Evolutionary conservation across 208 protist species (phyloP), one percentile per base, ranked within the genome.

Genomic region (Hexamita inflata): DNA sequence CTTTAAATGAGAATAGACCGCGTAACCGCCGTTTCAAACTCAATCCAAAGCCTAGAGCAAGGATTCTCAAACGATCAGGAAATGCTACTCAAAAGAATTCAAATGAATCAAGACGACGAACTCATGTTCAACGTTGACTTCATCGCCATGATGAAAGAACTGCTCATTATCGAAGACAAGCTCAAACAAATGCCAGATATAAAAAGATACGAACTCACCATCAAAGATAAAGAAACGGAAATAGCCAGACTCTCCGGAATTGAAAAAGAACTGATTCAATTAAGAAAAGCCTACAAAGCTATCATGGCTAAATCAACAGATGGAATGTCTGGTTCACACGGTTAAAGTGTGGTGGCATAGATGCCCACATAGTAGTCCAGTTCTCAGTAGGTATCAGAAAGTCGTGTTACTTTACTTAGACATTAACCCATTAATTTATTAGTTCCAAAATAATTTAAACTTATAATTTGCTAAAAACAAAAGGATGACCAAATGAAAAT

Each of bases 211-310:
- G 64, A 70, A 29, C 11, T 45, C 9, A 34, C 11, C 15, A 40
- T 70, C 9, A 45, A n/a, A 30, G 9, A 15, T 45, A 15, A 42
- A 38, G 9, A 45, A 45, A 9, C 15, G 4, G 64, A 70, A 45
- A 70, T 42, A 29, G 38, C 2, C n/a, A 40, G 64, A 32, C 64
- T 70, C 35, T 45, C 11, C 4, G 38, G 9, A 15, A 19, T 70
- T n/a, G 64, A 70, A 32, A n/a, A 70, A 70, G 64, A 70, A 19
- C 64, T 70, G 4, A 40, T n/a, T 38, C 4, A 45, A 19, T 45
- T 70, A 49, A 70, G n/a, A 34, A 70, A 70, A 38, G 9, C n/a
- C 4, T 70, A 70, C 64, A n/a, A 38, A 70, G 11, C 2, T 70
- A 34, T 45, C 9, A 40, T 70, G 11, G 26, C 64, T 49, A n/a